phyloP scores from a whole-genome alignment of 345 rosid species.

The Salix viminalis region DNA sequence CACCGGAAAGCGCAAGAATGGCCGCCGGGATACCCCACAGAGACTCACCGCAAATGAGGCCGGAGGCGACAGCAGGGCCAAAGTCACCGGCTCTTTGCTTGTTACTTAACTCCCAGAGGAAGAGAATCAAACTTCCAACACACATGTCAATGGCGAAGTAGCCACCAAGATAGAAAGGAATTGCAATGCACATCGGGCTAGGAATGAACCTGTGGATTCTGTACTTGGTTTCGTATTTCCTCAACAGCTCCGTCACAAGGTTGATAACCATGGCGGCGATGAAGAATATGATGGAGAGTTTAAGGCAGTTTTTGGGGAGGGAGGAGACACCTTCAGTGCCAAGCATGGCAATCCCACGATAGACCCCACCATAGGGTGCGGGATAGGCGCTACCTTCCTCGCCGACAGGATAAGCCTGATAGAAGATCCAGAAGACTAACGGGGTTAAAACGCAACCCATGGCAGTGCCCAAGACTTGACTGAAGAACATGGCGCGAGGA shows the following conservation, averaged over 20 bases:
- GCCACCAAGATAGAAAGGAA: conserved; percentile 85
- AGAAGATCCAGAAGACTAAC: conserved; percentile 77
- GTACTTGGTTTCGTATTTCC: conserved; percentile 29
- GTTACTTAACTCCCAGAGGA: conserved; percentile 55
- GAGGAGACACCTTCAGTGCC: conserved; percentile 64
- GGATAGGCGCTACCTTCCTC: conserved; percentile 63
- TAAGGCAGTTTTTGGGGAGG: conserved; percentile 69
- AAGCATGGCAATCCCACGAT: conserved; percentile 73
- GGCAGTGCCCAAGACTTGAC: conserved; percentile 75
- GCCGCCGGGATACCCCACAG: conserved; percentile 91
- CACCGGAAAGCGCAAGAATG: conserved; percentile 62
- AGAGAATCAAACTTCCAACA: conserved; percentile 73
- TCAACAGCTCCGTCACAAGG: conserved; percentile 28
- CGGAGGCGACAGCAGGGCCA: conserved; percentile 74
- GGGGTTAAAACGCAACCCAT: conserved; percentile 68
- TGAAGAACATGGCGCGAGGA: conserved; percentile 79
- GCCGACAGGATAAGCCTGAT: conserved; percentile 68
- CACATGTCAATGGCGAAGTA: conserved; percentile 91
- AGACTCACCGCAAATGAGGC: conserved; percentile 84
- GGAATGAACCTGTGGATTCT: conserved; percentile 54
- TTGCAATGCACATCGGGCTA: conserved; percentile 93
- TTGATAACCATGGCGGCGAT: conserved; percentile 42
- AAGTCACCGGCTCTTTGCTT: conserved; percentile 50
- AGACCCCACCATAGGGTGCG: conserved; percentile 65
- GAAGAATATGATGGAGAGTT: conserved; percentile 52